A percentile compares a stretch with the other conserved stretches of the same genome.
Conservation (phyloP, 208 protist genomes). For the Trypanosoma avium region DNA sequence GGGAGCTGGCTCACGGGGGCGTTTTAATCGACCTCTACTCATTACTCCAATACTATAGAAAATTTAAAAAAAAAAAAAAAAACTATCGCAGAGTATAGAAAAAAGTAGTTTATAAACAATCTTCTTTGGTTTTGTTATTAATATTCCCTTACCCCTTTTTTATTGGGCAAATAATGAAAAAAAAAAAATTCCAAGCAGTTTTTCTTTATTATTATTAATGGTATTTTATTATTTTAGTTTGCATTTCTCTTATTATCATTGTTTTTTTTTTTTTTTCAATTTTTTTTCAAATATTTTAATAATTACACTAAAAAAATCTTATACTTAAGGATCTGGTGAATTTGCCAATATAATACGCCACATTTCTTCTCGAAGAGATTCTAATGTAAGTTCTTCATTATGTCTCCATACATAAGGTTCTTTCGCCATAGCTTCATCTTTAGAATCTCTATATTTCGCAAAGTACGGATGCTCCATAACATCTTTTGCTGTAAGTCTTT, state of each 20-base stretch:
- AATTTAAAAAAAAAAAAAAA: conserved; percentile 16
- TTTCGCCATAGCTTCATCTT: conserved; percentile 65
- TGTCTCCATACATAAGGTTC: conserved; percentile 81
- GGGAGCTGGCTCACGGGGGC: conserved; percentile 63
- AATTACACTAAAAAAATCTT: background rate
- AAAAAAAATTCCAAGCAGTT: conserved; percentile 5
- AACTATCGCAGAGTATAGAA: conserved; percentile 14
- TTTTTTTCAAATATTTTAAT: background rate
- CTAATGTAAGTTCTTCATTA: conserved; percentile 50
- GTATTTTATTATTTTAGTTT: background rate
- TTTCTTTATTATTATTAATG: background rate
- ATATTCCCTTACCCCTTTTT: background rate
- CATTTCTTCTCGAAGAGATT: conserved; percentile 73
- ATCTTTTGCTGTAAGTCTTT: conserved; percentile 92
- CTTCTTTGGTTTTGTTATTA: conserved; percentile 7
- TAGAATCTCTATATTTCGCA: conserved; percentile 81
- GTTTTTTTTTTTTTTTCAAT: background rate
- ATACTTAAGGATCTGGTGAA: conserved; percentile 25
- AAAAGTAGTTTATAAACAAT: conserved; percentile 11
- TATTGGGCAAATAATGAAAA: background rate
- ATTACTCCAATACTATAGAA: conserved; percentile 7
- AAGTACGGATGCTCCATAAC: conserved; percentile 96
- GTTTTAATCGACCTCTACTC: conserved; percentile 25
- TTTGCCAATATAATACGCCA: conserved; percentile 73
- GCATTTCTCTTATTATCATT: background rate